These are phyloP conservation scores for Rhododendron ovatum DNA, from an alignment of 148 eudicot genomes.

Conservation along the genomic window DNA sequence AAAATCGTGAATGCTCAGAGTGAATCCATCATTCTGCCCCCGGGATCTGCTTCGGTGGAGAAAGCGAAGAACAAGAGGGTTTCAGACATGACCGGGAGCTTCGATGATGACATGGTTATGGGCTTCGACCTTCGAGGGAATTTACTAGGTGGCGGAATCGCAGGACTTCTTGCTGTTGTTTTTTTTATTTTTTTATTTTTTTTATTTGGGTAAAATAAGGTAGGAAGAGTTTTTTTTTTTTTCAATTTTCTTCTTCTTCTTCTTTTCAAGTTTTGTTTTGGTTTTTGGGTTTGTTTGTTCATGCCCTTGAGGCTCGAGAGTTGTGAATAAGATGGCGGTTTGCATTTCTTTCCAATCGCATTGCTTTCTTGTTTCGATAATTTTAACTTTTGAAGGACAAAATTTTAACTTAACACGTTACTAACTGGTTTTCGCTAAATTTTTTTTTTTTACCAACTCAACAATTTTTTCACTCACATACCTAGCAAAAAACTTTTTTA, in stretches of 20 bases:
- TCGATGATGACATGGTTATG: slow-evolving; percentile 27
- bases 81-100: slow-evolving; percentile 21
- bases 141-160: background rate
- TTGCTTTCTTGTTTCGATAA: background rate
- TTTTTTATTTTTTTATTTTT: too few relatives aligned
- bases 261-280: background rate
- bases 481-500: too few relatives aligned
- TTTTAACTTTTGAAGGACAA: background rate
- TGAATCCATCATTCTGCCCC: slow-evolving; percentile 51
- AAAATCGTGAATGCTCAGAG: slow-evolving; percentile 48
- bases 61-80: slow-evolving; percentile 2
- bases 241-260: too few relatives aligned
- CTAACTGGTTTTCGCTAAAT: too few relatives aligned
- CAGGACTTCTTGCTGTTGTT: background rate
- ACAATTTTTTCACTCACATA: too few relatives aligned
- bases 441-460: too few relatives aligned
- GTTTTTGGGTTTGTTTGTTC: background rate
- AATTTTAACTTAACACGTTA: too few relatives aligned
- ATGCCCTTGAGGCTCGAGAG: background rate
- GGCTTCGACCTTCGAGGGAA: slow-evolving; percentile 18
- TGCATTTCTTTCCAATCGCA: background rate
- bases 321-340: background rate
- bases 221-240: background rate
- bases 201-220: background rate
- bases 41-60: slow-evolving; percentile 36